phyloP scores from a whole-genome alignment of 208 protist species.

The Lotmaria passim region DNA sequence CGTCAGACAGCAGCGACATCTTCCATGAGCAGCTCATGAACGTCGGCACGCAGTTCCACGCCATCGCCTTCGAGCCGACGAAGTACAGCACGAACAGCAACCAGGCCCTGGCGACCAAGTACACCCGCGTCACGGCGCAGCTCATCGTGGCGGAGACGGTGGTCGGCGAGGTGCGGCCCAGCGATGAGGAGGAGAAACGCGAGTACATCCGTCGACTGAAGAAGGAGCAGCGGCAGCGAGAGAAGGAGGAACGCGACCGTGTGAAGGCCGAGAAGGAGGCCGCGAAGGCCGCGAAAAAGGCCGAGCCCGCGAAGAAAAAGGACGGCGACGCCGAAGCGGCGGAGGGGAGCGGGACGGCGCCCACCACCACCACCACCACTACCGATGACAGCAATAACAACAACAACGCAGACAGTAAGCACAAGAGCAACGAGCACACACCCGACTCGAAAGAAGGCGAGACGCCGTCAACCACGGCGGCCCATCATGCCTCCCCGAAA shows the following conservation, averaged over 20 bases:
- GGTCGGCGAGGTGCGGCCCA: slow-evolving; percentile 16
- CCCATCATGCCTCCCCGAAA: slow-evolving; percentile 1
- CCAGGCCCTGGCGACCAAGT: slow-evolving; percentile 38
- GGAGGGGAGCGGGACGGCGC: not conserved
- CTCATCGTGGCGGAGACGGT: slow-evolving; percentile 39
- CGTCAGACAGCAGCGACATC: slow-evolving; percentile 16
- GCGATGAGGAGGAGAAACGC: slow-evolving; percentile 26
- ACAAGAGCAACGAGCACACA: not conserved
- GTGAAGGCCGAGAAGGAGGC: slow-evolving; percentile 31
- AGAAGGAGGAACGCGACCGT: slow-evolving; percentile 29
- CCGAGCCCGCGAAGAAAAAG: slow-evolving; percentile 24
- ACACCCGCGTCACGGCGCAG: slow-evolving; percentile 39
- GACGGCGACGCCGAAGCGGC: slow-evolving; percentile 4
- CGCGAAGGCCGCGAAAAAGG: slow-evolving; percentile 27
- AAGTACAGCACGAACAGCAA: slow-evolving; percentile 42
- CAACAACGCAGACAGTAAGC: not conserved
- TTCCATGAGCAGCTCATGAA: slow-evolving; percentile 48
- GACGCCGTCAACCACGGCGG: slow-evolving; percentile 1
- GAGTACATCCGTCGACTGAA: slow-evolving; percentile 33
- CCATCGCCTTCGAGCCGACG: slow-evolving; percentile 33
- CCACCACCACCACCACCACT: not conserved
- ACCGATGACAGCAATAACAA: not conserved
- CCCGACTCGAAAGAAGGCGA: not conserved
- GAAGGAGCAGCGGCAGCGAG: slow-evolving; percentile 34
- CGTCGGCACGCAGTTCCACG: slow-evolving; percentile 46